A percentile compares a stretch with the other conserved stretches of the same genome.
Conservation (phyloP, 148 eudicot genomes). For the Fagopyrum tataricum region DNA sequence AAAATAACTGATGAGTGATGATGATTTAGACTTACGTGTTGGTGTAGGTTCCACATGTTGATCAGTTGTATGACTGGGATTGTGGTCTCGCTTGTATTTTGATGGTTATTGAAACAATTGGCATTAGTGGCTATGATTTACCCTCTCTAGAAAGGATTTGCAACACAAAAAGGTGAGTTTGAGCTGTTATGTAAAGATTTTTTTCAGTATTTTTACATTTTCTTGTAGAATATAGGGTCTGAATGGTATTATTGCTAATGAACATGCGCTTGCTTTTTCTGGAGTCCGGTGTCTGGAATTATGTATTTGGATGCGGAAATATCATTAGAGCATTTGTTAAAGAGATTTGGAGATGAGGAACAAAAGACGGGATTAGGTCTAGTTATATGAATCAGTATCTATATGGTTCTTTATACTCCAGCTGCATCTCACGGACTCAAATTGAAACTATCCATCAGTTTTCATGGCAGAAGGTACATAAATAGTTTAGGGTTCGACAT, state of each 20-base stretch:
- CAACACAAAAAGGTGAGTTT: conserved; percentile 56
- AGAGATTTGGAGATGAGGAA: not conserved
- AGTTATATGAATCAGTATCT: not conserved
- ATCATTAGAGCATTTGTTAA: not conserved
- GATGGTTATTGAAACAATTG: conserved; percentile 83
- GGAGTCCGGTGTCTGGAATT: not conserved
- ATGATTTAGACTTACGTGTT: not conserved
- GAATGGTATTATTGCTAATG: not conserved
- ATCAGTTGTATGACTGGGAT: conserved; percentile 77
- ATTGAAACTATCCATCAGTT: not conserved
- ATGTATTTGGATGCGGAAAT: not conserved
- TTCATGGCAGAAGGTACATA: not conserved
- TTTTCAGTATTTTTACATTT: not conserved
- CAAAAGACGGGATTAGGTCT: not conserved
- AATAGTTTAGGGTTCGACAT: not conserved
- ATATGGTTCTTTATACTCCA: not conserved
- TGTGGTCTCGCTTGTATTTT: conserved; percentile 95
- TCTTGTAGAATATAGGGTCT: not conserved
- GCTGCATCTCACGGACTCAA: not conserved
- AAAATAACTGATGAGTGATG: not conserved
- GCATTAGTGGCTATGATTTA: conserved; percentile 41
- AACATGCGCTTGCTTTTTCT: not conserved
- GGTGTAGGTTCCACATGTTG: conserved; percentile 70
- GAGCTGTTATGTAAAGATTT: not conserved
- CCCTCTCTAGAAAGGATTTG: conserved; percentile 57